Evolutionary conservation across 2,329 filamentous ascomycete genomes (phyloP).

Genomic region (Cytospora piceicola): DNA sequence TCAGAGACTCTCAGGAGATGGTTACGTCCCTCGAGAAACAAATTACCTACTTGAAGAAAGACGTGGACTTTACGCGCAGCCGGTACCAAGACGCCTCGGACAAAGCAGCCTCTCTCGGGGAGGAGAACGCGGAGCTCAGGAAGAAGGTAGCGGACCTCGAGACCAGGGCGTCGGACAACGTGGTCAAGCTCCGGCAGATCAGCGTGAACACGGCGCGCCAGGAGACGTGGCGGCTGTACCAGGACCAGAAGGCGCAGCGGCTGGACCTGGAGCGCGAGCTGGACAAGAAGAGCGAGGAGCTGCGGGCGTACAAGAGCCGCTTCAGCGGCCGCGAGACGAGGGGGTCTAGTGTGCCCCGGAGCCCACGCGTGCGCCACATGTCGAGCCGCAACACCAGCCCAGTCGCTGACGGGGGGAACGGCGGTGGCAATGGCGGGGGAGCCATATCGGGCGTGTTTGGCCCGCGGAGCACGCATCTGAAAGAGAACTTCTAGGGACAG

Average conservation of each 20-base stretch:
- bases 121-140: conserved; percentile 53
- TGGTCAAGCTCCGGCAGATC: conserved; percentile 52
- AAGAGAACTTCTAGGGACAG: conserved; percentile 20
- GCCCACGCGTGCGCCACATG: conserved; percentile 50
- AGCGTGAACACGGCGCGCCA: conserved; percentile 44
- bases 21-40: conserved; percentile 47
- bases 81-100: conserved; percentile 64
- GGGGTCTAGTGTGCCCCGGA: conserved; percentile 60
- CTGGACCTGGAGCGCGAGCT: conserved; percentile 59
- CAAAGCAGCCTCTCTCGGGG: conserved; percentile 47
- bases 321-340: conserved; percentile 58
- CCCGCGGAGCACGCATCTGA: conserved; percentile 25
- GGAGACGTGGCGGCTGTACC: conserved; percentile 41
- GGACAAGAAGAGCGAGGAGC: conserved; percentile 52
- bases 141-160: conserved; percentile 46
- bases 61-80: conserved; percentile 60
- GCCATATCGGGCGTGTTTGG: conserved; percentile 21
- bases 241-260: conserved; percentile 47
- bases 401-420: conserved; percentile 13
- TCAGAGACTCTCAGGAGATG: conserved; percentile 46
- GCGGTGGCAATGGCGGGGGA: conserved; percentile 9
- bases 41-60: conserved; percentile 43
- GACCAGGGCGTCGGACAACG: conserved; percentile 49
- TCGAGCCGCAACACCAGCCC: conserved; percentile 34
- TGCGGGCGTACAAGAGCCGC: conserved; percentile 49